Conservation (phyloP, 2,329 filamentous ascomycete genomes). For the Ceratocystis eucalypticola region DNA sequence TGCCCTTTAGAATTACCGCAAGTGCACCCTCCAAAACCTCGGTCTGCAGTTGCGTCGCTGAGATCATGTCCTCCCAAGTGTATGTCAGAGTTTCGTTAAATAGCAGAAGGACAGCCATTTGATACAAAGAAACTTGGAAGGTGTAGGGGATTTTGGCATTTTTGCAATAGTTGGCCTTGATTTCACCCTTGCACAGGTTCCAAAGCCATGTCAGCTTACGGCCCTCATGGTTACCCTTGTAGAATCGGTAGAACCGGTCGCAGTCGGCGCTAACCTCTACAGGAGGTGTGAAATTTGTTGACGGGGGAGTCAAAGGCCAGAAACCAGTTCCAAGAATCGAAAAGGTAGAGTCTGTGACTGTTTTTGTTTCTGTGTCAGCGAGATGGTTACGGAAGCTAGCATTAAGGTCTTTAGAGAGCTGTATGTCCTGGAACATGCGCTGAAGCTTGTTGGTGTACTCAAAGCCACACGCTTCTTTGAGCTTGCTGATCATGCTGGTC, state of each 20-base stretch:
- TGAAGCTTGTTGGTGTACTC: constrained; percentile 99
- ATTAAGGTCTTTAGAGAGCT: constrained; percentile 96
- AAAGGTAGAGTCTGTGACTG: constrained; percentile 69
- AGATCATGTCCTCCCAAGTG: constrained; percentile 75
- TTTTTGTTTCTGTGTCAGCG: constrained; percentile 41
- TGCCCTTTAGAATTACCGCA: constrained; percentile 80
- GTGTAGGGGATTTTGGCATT: constrained; percentile 82
- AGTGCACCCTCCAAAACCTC: constrained; percentile 82
- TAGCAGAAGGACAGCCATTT: constrained; percentile 88
- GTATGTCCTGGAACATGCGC: constrained; percentile 99
- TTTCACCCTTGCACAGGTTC: constrained; percentile 95
- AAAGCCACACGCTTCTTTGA: constrained; percentile 96
- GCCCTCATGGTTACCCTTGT: constrained; percentile 91
- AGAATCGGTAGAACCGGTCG: constrained; percentile 80
- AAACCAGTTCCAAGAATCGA: constrained; percentile 92
- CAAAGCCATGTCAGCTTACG: constrained; percentile 96
- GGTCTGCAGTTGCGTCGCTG: constrained; percentile 61
- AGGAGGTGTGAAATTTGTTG: constrained; percentile 78
- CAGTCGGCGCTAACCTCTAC: constrained; percentile 73
- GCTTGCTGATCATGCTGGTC: constrained; percentile 97
- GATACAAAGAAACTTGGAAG: constrained; percentile 93
- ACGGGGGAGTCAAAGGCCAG: constrained; percentile 83
- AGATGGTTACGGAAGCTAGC: constrained; percentile 69
- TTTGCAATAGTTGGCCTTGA: constrained; percentile 88
- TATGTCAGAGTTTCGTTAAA: constrained; percentile 87